Evolutionary conservation across 2,329 filamentous ascomycete species (phyloP), one percentile per base, ranked within the genome.

Genomic region (Simplicillium aogashimaense): DNA sequence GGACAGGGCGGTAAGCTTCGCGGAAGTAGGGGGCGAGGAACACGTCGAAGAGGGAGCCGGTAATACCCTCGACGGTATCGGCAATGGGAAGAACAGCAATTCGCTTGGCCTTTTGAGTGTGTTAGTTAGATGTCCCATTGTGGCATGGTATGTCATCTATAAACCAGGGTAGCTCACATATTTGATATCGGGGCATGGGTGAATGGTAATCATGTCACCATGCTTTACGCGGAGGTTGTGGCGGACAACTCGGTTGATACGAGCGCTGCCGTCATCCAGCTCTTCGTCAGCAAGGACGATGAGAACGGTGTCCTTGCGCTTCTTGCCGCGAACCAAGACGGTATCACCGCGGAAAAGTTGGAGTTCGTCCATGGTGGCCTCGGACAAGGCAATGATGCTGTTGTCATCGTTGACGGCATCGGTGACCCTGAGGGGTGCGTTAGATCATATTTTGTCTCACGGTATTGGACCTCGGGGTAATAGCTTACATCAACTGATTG

Each of bases 11-110:
- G 74, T 98, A 98, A 48, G 92, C 90, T 76, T 98, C 92, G 56
- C 90, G 87, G 83, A 98, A 98, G 73, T 98, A 98, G 57, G 92
- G 92, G 44, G 92, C 92, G 51, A 98, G 88, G 80, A 94, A 98
- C 55, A 97, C 92, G 58, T 98, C 92, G 69, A 98, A 98, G 48
- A 98, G 80, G 35, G 90, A 97, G 55, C 92, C 92, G 47, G 94
- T 97, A 46, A 98, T 78, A 57, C 94, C 92, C 72, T 98, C 92
- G 55, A 98, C 83, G 50, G 94, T 97, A 64, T 98, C 92, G 62
- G 92, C 89, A 56, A 98, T 97, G 46, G 92, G 92, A 36, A 98
- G 84, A 45, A 98, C 92, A 46, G 92, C 92, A 61, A 98, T 95
- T 58, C 92, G 87, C 78, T 98, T 98, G 67, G 94, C 92, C 89